These are phyloP conservation scores for Lepiota subincarnata DNA, from an alignment of 768 basidiomycete genomes.

Conservation along the genomic window DNA sequence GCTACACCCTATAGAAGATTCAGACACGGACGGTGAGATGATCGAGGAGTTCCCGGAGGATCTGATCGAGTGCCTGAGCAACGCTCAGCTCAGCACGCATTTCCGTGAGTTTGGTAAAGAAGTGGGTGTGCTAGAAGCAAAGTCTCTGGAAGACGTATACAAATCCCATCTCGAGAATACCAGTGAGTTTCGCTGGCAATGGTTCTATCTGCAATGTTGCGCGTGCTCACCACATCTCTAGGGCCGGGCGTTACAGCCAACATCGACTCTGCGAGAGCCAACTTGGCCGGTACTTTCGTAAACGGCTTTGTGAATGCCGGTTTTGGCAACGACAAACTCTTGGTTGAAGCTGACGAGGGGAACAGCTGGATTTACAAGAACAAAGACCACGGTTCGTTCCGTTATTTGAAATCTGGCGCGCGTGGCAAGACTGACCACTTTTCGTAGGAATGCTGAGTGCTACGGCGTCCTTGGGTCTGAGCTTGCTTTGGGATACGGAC, in stretches of 20 bases:
- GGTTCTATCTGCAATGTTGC: neutral
- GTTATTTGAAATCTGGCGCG: neutral
- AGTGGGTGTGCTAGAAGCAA: constrained; percentile 83
- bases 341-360: constrained; percentile 95
- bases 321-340: constrained; percentile 97
- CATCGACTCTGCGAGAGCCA: constrained; percentile 91
- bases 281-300: constrained; percentile 95
- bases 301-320: constrained; percentile 99
- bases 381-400: constrained; percentile 83
- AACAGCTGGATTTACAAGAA: constrained; percentile 99
- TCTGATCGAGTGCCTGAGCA: constrained; percentile 81
- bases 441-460: constrained; percentile 89
- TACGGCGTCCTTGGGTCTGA: constrained; percentile 89
- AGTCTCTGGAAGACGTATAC: constrained; percentile 95
- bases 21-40: constrained; percentile 47
- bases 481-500: constrained; percentile 95
- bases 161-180: constrained; percentile 93
- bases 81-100: constrained; percentile 74
- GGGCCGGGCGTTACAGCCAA: constrained; percentile 66
- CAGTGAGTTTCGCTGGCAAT: constrained; percentile 37
- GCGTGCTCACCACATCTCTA: constrained; percentile 20
- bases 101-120: constrained; percentile 95
- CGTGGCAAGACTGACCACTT: neutral
- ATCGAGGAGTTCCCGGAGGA: constrained; percentile 76
- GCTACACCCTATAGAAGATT: constrained; percentile 59